Percentiles rank a stretch among this genome's conserved stretches.
These are phyloP conservation scores for Dipteronia sinensis DNA, from an alignment of 345 rosid species.

Conservation along the genomic window DNA sequence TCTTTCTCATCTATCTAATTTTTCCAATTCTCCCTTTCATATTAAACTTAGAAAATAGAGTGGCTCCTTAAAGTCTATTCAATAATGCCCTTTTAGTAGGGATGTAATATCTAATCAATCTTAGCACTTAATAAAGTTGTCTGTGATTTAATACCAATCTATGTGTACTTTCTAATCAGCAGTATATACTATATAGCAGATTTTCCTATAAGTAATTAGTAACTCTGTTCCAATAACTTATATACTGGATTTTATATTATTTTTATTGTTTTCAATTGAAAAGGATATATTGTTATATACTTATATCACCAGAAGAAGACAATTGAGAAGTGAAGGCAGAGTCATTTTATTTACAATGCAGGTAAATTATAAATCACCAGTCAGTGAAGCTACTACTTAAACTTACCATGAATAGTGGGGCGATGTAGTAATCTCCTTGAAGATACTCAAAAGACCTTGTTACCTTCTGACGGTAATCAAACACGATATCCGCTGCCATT, in stretches of 20 bases:
- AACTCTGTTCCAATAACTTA: too few relatives aligned
- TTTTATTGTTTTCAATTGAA: too few relatives aligned
- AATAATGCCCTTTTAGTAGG: background rate
- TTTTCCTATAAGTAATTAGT: too few relatives aligned
- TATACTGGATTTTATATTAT: too few relatives aligned
- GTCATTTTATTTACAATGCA: background rate
- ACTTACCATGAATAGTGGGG: slow-evolving; percentile 76
- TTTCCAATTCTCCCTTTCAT: too few relatives aligned
- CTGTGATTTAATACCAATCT: too few relatives aligned
- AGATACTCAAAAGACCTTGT: slow-evolving; percentile 91
- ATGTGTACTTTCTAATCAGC: background rate
- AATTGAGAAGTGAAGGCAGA: background rate
- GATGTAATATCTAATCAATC: background rate
- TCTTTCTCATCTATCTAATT: too few relatives aligned
- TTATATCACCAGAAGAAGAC: too few relatives aligned
- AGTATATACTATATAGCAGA: too few relatives aligned
- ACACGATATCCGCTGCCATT: slow-evolving; percentile 81
- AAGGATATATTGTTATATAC: too few relatives aligned
- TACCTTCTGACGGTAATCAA: slow-evolving; percentile 90
- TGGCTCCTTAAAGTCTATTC: background rate
- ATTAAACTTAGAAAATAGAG: too few relatives aligned
- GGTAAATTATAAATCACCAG: background rate
- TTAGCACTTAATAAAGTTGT: background rate
- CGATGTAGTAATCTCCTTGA: slow-evolving; percentile 91
- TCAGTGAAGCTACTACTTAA: background rate